Conservation (phyloP, 2,329 filamentous ascomycete species). For the Tolypocladium album region DNA sequence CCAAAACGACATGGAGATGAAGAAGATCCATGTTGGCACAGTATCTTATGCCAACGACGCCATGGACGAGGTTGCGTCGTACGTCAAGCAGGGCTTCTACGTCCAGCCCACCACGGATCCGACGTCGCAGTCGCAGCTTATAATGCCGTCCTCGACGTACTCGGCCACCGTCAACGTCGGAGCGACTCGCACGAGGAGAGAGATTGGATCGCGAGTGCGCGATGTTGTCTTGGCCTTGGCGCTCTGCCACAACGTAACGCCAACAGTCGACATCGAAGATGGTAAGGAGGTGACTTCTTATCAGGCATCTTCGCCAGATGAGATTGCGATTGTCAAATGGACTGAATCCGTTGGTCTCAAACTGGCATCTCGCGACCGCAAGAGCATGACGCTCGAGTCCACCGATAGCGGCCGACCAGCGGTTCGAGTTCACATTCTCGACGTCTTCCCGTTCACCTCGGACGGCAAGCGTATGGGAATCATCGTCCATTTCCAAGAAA, state of each 20-base stretch:
- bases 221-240: conserved; percentile 89
- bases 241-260: conserved; percentile 94
- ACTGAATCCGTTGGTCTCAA: conserved; percentile 86
- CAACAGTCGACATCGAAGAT: conserved; percentile 65
- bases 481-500: conserved; percentile 72
- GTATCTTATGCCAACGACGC: conserved; percentile 97
- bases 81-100: conserved; percentile 76
- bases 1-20: conserved; percentile 98
- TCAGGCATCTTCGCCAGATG: conserved; percentile 93
- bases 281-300: conserved; percentile 73
- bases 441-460: conserved; percentile 95
- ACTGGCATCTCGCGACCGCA: conserved; percentile 75
- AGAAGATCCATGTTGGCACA: conserved; percentile 96
- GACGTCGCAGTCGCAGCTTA: conserved; percentile 39
- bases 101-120: conserved; percentile 33
- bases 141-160: conserved; percentile 67
- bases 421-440: conserved; percentile 78
- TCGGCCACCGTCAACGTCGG: conserved; percentile 47
- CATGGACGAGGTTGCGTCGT: conserved; percentile 91
- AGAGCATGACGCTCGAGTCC: conserved; percentile 72
- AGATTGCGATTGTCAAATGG: conserved; percentile 96
- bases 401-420: conserved; percentile 62
- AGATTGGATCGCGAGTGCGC: conserved; percentile 86
- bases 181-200: conserved; percentile 75
- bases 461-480: conserved; percentile 98